phyloP scores from a whole-genome alignment of 805 yeast genomes.

The Hanseniaspora hatyaiensis region DNA sequence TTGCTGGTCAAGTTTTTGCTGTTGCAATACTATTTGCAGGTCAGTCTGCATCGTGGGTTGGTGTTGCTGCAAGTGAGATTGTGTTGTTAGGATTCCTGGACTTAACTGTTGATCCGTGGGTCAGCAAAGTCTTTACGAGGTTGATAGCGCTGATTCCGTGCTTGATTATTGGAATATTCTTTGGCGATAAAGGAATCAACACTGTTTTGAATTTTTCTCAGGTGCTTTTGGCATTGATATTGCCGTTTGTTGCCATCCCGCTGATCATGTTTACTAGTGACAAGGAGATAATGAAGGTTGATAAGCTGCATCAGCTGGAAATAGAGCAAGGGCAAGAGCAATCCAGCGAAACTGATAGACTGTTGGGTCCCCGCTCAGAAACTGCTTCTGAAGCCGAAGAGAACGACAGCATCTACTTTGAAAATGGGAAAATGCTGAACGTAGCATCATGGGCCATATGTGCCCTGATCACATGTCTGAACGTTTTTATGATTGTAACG shows the following conservation, averaged over 20 bases:
- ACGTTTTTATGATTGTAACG: conserved; percentile 5
- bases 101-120: conserved; percentile 73
- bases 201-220: conserved; percentile 68
- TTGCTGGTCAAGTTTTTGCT: conserved; percentile 84
- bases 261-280: conserved; percentile 68
- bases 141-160: conserved; percentile 65
- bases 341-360: neutral
- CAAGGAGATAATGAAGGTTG: conserved; percentile 52
- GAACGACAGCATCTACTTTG: neutral
- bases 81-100: conserved; percentile 79
- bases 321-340: conserved; percentile 13
- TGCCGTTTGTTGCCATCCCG: conserved; percentile 85
- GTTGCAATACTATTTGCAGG: conserved; percentile 80
- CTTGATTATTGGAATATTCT: conserved; percentile 52
- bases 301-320: conserved; percentile 13
- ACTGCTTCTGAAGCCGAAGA: neutral
- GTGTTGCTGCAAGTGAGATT: conserved; percentile 89
- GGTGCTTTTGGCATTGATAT: conserved; percentile 65
- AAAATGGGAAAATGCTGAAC: conserved; percentile 5
- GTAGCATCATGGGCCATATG: conserved; percentile 8
- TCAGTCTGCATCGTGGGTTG: conserved; percentile 90
- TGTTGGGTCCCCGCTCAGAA: neutral
- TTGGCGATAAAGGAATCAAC: conserved; percentile 75
- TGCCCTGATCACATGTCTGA: conserved; percentile 7
- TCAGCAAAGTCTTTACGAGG: conserved; percentile 67